Evolutionary conservation across 495 filamentous ascomycete species (phyloP).

Genomic region (Talaromyces liani): DNA sequence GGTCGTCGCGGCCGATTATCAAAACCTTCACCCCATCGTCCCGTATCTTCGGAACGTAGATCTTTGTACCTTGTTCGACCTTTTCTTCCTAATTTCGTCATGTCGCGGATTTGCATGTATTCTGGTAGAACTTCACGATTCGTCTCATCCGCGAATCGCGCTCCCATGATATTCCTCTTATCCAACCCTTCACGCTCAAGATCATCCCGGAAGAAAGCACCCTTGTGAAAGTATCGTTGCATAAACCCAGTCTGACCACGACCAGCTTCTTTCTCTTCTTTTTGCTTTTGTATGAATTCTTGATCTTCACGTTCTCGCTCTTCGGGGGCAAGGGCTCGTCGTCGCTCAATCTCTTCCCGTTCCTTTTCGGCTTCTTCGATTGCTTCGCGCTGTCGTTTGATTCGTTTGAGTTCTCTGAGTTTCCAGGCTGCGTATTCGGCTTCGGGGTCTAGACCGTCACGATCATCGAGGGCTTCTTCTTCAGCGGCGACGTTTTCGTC

Average conservation of each 20-base stretch:
- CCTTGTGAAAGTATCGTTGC: slow-evolving; percentile 96
- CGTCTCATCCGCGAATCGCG: slow-evolving; percentile 70
- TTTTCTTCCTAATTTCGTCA: slow-evolving; percentile 89
- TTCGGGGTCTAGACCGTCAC: slow-evolving; percentile 78
- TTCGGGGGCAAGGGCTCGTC: slow-evolving; percentile 78
- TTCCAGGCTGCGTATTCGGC: slow-evolving; percentile 93
- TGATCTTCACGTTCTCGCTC: slow-evolving; percentile 84
- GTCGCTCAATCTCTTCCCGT: slow-evolving; percentile 80
- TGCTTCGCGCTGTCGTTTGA: slow-evolving; percentile 76
- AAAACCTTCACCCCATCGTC: slow-evolving; percentile 65
- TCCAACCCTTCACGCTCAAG: slow-evolving; percentile 63
- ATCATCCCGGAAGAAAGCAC: slow-evolving; percentile 88
- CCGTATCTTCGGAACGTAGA: slow-evolving; percentile 87
- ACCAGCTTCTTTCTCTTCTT: slow-evolving; percentile 72
- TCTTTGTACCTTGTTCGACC: slow-evolving; percentile 87
- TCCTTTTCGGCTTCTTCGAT: slow-evolving; percentile 82
- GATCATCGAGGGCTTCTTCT: slow-evolving; percentile 69
- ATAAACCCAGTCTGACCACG: slow-evolving; percentile 83
- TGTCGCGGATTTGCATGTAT: slow-evolving; percentile 88
- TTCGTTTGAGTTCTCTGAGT: slow-evolving; percentile 77
- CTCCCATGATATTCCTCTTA: slow-evolving; percentile 72
- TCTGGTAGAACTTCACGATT: slow-evolving; percentile 74
- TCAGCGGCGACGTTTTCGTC: slow-evolving; percentile 57
- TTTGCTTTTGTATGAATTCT: slow-evolving; percentile 67
- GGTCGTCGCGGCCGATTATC: slow-evolving; percentile 30